Evolutionary conservation across 345 rosid species (phyloP), one percentile per base, ranked within the genome.

Genomic region (Pistacia integerrima): DNA sequence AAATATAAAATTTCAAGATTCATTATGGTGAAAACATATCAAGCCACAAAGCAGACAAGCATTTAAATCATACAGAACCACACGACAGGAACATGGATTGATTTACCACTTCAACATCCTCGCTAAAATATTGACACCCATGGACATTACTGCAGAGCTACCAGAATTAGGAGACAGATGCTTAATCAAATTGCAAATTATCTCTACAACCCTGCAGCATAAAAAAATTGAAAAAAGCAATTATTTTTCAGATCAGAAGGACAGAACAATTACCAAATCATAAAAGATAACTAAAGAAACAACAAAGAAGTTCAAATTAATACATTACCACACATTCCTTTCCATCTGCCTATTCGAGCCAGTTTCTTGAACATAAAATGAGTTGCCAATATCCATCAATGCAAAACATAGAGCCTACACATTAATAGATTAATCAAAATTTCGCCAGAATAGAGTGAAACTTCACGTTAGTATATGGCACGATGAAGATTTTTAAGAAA

Each of bases 71-170:
- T 8, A 58, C 4, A 64, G 41, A 66, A 70, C 60, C 18, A 55
- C 35, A 20, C 22, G 33, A 63, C 44, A 67, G 49, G 64, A 63
- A 46, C 28, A 75, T 20, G 5, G 52, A 49, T 36, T 60, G 13
- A 74, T 48, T 84, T 89, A 92, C 98, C 99, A 87, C 82, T 78
- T 88, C 83, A 92, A 70, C 87, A 95, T 88, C 87, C 83, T 89
- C 54, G 93, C 89, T 79, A 93, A 86, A 78, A 93, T 85, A 86
- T 88, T 84, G 74, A 90, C 77, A 78, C 90, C 89, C 92, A 88
- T 76, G 73, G 98, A 93, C 90, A 88, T 85, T 77, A 88, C 41
- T 72, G 90, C 86, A 77, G 94, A 92, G 71, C 89, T 83, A 67
- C 70, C 69, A 54, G 98, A 76, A 84, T 78, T 85, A 65, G 86